Evolutionary conservation across 1,139 yeast genomes (phyloP).

Genomic region (Diutina catenulata): DNA sequence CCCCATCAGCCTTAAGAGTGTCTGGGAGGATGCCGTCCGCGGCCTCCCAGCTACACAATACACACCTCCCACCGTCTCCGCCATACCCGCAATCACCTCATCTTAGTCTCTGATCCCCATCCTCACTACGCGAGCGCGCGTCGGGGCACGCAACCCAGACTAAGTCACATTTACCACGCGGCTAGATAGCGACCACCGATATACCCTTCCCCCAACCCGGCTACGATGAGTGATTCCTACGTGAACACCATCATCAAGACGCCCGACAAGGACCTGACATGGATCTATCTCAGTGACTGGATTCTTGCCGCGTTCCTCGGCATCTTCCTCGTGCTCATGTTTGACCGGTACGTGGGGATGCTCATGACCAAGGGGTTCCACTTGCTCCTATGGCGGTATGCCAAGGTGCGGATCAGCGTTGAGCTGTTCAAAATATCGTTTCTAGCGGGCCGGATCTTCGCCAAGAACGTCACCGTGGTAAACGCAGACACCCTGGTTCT

Average conservation of each 20-base stretch:
- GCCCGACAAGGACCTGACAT: conserved; percentile 12
- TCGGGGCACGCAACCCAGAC: too few species aligned
- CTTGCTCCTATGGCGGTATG: conserved; percentile 51
- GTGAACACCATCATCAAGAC: not conserved
- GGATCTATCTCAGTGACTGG: conserved; percentile 86
- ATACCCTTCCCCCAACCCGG: too few species aligned
- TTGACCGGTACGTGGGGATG: conserved; percentile 65
- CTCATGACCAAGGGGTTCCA: conserved; percentile 39
- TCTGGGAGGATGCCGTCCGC: too few species aligned
- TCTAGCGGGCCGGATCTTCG: conserved; percentile 71
- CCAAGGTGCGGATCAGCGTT: conserved; percentile 45
- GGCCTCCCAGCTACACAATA: too few species aligned
- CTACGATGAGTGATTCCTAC: not conserved
- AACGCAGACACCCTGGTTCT: conserved; percentile 63
- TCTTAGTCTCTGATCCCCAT: too few species aligned
- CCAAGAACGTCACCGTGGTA: conserved; percentile 61
- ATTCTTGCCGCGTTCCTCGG: conserved; percentile 51
- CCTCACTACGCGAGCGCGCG: too few species aligned
- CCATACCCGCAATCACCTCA: too few species aligned
- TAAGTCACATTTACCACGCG: too few species aligned
- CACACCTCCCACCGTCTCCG: too few species aligned
- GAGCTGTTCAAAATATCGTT: conserved; percentile 68
- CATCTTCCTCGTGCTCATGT: conserved; percentile 58
- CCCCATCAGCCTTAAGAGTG: too few species aligned
- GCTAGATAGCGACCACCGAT: too few species aligned